Percentiles rank a stretch among this genome's conserved stretches.
Conservation (phyloP, 1,139 yeast genomes). For the Kodamaea sp. region DNA sequence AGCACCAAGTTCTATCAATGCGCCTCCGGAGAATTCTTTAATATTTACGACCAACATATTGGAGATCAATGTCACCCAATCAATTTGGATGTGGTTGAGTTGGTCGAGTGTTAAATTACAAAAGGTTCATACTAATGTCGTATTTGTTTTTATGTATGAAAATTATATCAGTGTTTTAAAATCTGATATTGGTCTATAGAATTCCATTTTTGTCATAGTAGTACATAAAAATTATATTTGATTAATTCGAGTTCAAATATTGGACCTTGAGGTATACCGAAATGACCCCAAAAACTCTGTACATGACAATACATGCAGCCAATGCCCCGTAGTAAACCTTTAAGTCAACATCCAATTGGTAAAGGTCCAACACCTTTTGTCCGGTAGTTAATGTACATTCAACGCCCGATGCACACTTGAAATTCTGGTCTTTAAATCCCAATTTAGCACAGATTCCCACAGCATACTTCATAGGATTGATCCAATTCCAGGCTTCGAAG, state of each 20-base stretch:
- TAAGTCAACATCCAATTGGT: conserved; percentile 29
- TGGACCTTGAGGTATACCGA: conserved; percentile 32
- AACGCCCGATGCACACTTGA: conserved; percentile 15
- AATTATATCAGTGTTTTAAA: no score
- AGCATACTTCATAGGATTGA: conserved; percentile 73
- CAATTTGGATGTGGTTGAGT: conserved; percentile 36
- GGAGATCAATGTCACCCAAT: conserved; percentile 40
- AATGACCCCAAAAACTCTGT: conserved; percentile 32
- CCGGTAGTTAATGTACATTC: conserved; percentile 52
- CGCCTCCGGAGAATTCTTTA: conserved; percentile 45
- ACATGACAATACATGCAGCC: conserved; percentile 35
- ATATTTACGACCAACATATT: conserved; percentile 36
- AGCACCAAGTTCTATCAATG: conserved; percentile 42
- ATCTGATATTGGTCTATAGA: no score
- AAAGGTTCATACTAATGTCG: no score
- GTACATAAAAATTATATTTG: background rate
- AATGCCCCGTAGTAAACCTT: conserved; percentile 33
- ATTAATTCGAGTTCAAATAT: conserved; percentile 6
- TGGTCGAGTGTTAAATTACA: conserved; percentile 29
- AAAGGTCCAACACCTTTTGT: conserved; percentile 46
- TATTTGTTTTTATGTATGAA: no score
- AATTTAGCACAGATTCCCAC: conserved; percentile 53
- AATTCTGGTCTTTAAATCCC: conserved; percentile 19
- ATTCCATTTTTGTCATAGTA: background rate
- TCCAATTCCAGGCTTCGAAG: conserved; percentile 67